phyloP scores from a whole-genome alignment of 2,329 filamentous ascomycete species.

The Pseudogymnoascus sp. region DNA sequence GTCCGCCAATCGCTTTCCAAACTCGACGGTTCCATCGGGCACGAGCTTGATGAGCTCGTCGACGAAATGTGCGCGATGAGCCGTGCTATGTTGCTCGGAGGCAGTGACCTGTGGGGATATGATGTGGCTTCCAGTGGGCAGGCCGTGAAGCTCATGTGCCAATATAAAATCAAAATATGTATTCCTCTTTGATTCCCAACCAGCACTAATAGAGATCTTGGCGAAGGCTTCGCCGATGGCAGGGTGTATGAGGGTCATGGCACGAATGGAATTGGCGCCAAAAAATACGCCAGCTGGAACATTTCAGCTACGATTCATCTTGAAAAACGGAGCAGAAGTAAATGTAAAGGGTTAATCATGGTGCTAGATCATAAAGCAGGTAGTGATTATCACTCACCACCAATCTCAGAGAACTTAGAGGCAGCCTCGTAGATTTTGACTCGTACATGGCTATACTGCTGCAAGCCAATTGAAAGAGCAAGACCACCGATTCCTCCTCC shows the following conservation, averaged over 20 bases:
- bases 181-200: slow-evolving; percentile 7
- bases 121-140: slow-evolving; percentile 2
- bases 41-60: slow-evolving; percentile 34
- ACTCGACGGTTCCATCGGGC: slow-evolving; percentile 24
- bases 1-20: slow-evolving; percentile 27
- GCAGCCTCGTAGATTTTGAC: slow-evolving; percentile 21
- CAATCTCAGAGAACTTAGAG: slow-evolving; percentile 18
- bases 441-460: slow-evolving; percentile 11
- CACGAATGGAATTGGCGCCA: slow-evolving; percentile 15
- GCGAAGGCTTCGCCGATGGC: slow-evolving; percentile 15
- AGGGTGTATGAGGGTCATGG: slow-evolving; percentile 16
- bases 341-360: background rate
- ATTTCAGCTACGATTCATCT: background rate
- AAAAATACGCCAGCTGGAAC: slow-evolving; percentile 18
- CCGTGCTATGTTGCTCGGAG: background rate
- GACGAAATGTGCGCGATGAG: slow-evolving; percentile 33
- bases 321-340: background rate
- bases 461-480: slow-evolving; percentile 17
- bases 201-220: slow-evolving; percentile 13
- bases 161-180: slow-evolving; percentile 10
- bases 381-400: slow-evolving; percentile 10
- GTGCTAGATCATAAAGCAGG: background rate
- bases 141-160: slow-evolving; percentile 3
- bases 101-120: background rate
- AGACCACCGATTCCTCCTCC: slow-evolving; percentile 22